Evolutionary conservation across 2,329 filamentous ascomycete genomes (phyloP).

Genomic region (Alternaria arborescens): DNA sequence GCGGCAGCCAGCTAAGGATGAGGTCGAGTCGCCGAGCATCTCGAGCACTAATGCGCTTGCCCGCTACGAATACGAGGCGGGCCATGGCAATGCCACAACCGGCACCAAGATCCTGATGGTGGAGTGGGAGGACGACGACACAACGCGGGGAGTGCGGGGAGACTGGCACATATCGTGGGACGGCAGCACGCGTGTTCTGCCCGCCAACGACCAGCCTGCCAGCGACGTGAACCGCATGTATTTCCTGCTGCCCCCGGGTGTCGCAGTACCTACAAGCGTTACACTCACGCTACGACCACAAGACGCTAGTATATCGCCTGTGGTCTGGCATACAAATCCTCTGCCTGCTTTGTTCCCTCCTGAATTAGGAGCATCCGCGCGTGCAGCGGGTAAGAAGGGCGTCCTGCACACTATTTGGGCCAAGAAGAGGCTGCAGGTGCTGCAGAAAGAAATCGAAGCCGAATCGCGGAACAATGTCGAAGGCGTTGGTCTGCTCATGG

Average conservation of each 20-base stretch:
- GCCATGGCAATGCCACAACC: slow-evolving; percentile 70
- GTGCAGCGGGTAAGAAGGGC: slow-evolving; percentile 75
- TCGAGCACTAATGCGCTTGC: slow-evolving; percentile 70
- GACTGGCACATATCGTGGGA: slow-evolving; percentile 86
- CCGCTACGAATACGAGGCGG: slow-evolving; percentile 86
- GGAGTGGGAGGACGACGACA: slow-evolving; percentile 78
- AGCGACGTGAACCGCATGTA: slow-evolving; percentile 72
- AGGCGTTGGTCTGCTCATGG: slow-evolving; percentile 85
- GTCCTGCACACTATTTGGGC: slow-evolving; percentile 92
- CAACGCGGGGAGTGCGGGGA: slow-evolving; percentile 56
- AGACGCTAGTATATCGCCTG: slow-evolving; percentile 53
- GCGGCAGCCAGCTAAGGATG: slow-evolving; percentile 44
- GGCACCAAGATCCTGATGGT: slow-evolving; percentile 94
- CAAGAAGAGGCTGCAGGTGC: slow-evolving; percentile 77
- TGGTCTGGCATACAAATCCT: slow-evolving; percentile 73
- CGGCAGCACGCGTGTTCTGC: slow-evolving; percentile 76
- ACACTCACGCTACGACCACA: slow-evolving; percentile 65
- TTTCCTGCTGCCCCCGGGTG: slow-evolving; percentile 79
- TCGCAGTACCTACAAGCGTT: slow-evolving; percentile 75
- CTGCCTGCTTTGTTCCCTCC: slow-evolving; percentile 87
- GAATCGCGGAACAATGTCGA: slow-evolving; percentile 80
- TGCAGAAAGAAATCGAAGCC: slow-evolving; percentile 77
- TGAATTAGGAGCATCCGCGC: slow-evolving; percentile 72
- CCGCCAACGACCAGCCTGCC: slow-evolving; percentile 65
- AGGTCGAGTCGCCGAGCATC: slow-evolving; percentile 58